These are phyloP conservation scores for Echium plantagineum DNA, from an alignment of 257 asterid species.

Conservation along the genomic window DNA sequence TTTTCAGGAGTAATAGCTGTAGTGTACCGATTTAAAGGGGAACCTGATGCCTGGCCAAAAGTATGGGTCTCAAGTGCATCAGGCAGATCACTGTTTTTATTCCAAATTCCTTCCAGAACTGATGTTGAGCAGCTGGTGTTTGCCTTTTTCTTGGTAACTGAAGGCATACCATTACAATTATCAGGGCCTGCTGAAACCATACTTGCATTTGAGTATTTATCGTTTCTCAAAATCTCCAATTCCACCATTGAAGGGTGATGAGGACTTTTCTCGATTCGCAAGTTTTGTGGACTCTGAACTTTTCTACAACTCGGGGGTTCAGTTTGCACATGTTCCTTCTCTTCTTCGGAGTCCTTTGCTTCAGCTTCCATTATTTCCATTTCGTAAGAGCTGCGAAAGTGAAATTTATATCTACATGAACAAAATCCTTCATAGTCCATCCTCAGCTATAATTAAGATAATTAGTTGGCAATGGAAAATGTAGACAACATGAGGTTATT, in stretches of 20 bases:
- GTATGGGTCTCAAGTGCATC: conserved; percentile 19
- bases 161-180: conserved; percentile 14
- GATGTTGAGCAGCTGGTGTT: conserved; percentile 10
- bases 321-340: conserved; percentile 36
- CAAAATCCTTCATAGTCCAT: neutral
- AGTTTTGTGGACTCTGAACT: conserved; percentile 27
- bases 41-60: conserved; percentile 23
- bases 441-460: neutral
- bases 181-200: conserved; percentile 19
- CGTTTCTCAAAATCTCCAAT: conserved; percentile 27
- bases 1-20: conserved; percentile 18
- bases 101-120: conserved; percentile 16
- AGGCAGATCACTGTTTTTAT: conserved; percentile 18
- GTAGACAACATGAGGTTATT: too few relatives aligned
- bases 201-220: conserved; percentile 18
- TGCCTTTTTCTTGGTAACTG: conserved; percentile 26
- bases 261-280: conserved; percentile 15
- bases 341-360: conserved; percentile 96
- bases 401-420: neutral
- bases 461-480: neutral
- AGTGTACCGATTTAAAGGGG: conserved; percentile 16
- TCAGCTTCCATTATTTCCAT: conserved; percentile 62
- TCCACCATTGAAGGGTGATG: conserved; percentile 23
- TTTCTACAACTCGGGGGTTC: conserved; percentile 17
- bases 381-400: conserved; percentile 56